Evolutionary conservation across 2,329 filamentous ascomycete species (phyloP), one percentile per base, ranked within the genome.

Genomic region (Juglanconis oblonga): DNA sequence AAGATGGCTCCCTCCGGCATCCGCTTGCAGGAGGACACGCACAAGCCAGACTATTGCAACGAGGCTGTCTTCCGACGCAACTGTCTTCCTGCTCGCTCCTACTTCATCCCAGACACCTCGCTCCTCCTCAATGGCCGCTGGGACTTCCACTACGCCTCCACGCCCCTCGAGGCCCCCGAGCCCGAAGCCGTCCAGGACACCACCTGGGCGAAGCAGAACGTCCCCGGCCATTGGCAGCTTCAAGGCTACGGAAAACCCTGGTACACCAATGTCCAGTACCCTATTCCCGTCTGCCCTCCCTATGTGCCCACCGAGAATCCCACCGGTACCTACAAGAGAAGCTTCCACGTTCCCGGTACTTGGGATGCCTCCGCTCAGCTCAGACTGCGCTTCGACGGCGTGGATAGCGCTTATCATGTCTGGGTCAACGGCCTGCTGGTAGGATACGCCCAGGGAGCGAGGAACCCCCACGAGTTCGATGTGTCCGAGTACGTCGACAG

Each of bases 391-490:
- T 91, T 90, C 62, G 88, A 91, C 57, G 88, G 88, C 1, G 87
- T 91, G 0, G 88, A 91, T 66, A 87, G 85, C 66, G 85, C 87
- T 0, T 91, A 87, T 66, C 87, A 90, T 69, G 73, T 90, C 10
- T 90, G 82, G 80, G 73, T 91, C 6, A 91, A 91, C 64, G 85
- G 86, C 0, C 69, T 75, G 14, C 73, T 85, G 40, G 75, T 90
- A 2, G 88, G 88, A 2, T 91, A 90, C 66, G 84, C 84, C 3
- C 87, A 91, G 67, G 88, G 88, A 0, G 83, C 83, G 9, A 78
- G 88, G 42, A 91, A 91, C 65, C 79, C 88, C 0, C 80, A 85
- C 7, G 88, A 91, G 67, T 91, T 90, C 65, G 88, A 91, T 62
- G 75, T 91, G 11, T 86, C 85, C 0, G 66, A 73, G 0, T 71